These are phyloP conservation scores for Acacia melanoxylon DNA, from an alignment of 306 rosid species.

Conservation along the genomic window DNA sequence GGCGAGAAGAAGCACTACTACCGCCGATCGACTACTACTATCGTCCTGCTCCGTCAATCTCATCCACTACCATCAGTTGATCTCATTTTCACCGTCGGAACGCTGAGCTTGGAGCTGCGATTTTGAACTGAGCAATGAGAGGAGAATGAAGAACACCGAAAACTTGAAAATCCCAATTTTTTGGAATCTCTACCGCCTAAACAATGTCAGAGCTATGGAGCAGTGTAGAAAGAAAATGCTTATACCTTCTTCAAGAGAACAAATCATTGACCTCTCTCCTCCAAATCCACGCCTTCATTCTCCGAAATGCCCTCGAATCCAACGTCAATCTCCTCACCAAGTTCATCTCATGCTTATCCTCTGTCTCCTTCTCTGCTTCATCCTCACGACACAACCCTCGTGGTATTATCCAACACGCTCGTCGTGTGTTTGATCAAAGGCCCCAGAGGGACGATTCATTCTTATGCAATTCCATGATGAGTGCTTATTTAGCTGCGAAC, in stretches of 20 bases:
- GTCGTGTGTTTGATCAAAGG: slow-evolving; percentile 50
- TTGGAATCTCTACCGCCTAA: not conserved
- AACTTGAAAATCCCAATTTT: not conserved
- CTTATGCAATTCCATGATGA: slow-evolving; percentile 60
- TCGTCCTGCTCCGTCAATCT: no score
- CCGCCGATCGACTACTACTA: no score
- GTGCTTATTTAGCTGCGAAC: slow-evolving; percentile 35
- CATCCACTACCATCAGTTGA: no score
- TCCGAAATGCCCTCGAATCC: slow-evolving; percentile 52
- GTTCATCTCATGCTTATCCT: slow-evolving; percentile 52
- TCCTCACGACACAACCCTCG: slow-evolving; percentile 23
- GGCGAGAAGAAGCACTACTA: no score
- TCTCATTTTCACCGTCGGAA: no score
- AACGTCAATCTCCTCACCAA: slow-evolving; percentile 67
- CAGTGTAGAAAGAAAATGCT: slow-evolving; percentile 55
- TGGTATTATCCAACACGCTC: slow-evolving; percentile 46
- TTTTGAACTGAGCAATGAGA: no score
- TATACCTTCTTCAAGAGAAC: slow-evolving; percentile 47
- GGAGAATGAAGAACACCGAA: no score
- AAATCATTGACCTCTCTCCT: slow-evolving; percentile 40
- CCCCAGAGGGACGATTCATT: slow-evolving; percentile 41
- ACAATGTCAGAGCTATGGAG: slow-evolving; percentile 51
- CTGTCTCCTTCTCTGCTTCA: slow-evolving; percentile 30
- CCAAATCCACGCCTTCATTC: slow-evolving; percentile 69
- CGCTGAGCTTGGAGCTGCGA: no score